These are phyloP conservation scores for Fusarium albidum DNA, from an alignment of 2,329 filamentous ascomycete species.

Conservation along the genomic window DNA sequence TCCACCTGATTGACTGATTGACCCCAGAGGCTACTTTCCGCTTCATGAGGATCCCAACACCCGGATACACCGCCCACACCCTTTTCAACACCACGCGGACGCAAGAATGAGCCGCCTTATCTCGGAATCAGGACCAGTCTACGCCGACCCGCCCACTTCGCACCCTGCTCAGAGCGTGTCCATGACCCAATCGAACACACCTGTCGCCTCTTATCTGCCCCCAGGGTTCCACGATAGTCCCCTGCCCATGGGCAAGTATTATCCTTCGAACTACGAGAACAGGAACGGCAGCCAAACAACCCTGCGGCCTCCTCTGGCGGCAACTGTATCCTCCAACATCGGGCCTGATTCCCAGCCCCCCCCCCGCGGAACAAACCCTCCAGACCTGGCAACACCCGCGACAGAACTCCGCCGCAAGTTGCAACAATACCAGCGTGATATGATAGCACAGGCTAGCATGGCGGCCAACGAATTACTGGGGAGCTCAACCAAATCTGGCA, in stretches of 20 bases:
- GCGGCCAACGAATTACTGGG: slow-evolving; percentile 57
- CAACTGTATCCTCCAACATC: slow-evolving; percentile 42
- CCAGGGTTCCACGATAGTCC: slow-evolving; percentile 56
- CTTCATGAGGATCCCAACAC: slow-evolving; percentile 63
- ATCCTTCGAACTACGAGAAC: slow-evolving; percentile 67
- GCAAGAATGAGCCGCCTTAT: slow-evolving; percentile 49
- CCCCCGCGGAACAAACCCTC: slow-evolving; percentile 14
- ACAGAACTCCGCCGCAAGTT: slow-evolving; percentile 60
- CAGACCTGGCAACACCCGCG: slow-evolving; percentile 30
- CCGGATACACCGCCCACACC: slow-evolving; percentile 59
- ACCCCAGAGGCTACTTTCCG: slow-evolving; percentile 65
- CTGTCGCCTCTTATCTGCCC: slow-evolving; percentile 61
- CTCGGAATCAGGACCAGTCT: slow-evolving; percentile 41
- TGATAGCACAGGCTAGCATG: slow-evolving; percentile 65
- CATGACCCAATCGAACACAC: slow-evolving; percentile 47
- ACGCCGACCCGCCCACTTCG: slow-evolving; percentile 40
- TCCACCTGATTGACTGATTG: slow-evolving; percentile 6
- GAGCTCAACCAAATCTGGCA: slow-evolving; percentile 36
- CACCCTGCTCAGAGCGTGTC: slow-evolving; percentile 35
- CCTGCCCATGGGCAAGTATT: slow-evolving; percentile 69
- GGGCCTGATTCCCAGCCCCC: slow-evolving; percentile 49
- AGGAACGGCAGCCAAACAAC: slow-evolving; percentile 40
- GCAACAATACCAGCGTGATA: slow-evolving; percentile 67
- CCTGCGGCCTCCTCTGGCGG: slow-evolving; percentile 36
- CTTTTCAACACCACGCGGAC: slow-evolving; percentile 54